Evolutionary conservation across 768 basidiomycete species (phyloP).

Genomic region (Hygrophorus pudorinus): DNA sequence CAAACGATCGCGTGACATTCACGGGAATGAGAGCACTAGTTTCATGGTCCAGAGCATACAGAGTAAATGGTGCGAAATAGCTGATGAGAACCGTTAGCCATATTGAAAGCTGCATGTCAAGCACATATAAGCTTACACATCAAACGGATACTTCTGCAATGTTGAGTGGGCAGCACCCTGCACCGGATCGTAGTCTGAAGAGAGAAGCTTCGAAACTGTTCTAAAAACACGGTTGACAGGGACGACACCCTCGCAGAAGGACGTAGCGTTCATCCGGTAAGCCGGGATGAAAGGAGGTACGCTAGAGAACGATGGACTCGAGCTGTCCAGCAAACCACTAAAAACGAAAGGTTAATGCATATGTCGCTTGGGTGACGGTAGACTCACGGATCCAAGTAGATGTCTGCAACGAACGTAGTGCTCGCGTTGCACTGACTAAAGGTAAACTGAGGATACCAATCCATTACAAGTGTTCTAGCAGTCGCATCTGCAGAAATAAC

Average conservation of each 20-base stretch:
- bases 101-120: background rate
- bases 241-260: background rate
- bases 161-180: background rate
- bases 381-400: slow-evolving; percentile 8
- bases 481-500: slow-evolving; percentile 5
- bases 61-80: slow-evolving; percentile 5
- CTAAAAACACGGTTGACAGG: slow-evolving; percentile 1
- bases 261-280: slow-evolving; percentile 5
- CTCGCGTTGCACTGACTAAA: background rate
- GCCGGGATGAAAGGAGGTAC: slow-evolving; percentile 6
- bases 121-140: slow-evolving; percentile 1
- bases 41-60: slow-evolving; percentile 2
- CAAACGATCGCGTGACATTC: slow-evolving; percentile 4
- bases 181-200: slow-evolving; percentile 1
- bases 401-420: slow-evolving; percentile 7
- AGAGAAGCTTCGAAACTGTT: slow-evolving; percentile 7
- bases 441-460: slow-evolving; percentile 5
- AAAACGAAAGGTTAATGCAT: background rate
- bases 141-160: slow-evolving; percentile 8
- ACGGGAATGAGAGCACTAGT: slow-evolving; percentile 3
- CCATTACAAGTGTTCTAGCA: slow-evolving; percentile 5
- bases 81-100: background rate
- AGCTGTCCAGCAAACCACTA: slow-evolving; percentile 8
- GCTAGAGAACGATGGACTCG: slow-evolving; percentile 6
- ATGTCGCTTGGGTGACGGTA: background rate